These are phyloP conservation scores for Tubosaeta sp. DNA, from an alignment of 768 basidiomycete genomes.

Conservation along the genomic window DNA sequence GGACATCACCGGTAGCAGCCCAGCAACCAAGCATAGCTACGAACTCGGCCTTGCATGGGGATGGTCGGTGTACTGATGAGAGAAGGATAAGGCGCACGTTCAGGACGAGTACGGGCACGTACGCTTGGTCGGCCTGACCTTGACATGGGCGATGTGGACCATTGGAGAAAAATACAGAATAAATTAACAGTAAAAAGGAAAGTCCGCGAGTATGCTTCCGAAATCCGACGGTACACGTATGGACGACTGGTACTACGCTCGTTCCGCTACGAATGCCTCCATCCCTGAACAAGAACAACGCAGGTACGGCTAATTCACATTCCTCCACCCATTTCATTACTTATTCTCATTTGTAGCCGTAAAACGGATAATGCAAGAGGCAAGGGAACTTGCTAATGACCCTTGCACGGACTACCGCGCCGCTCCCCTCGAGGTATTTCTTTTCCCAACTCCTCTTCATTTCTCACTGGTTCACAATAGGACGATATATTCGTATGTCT, in stretches of 20 bases:
- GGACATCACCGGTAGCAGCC: conserved; percentile 68
- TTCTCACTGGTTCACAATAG: conserved; percentile 33
- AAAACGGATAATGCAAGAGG: conserved; percentile 97
- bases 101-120: background rate
- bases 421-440: conserved; percentile 66
- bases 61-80: conserved; percentile 8
- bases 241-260: background rate
- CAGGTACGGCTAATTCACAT: conserved; percentile 46
- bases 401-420: conserved; percentile 85
- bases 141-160: conserved; percentile 76
- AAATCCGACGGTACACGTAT: background rate
- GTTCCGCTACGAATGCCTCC: conserved; percentile 14
- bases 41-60: conserved; percentile 45
- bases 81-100: background rate
- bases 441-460: background rate
- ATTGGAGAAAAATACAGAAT: conserved; percentile 17
- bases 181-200: background rate
- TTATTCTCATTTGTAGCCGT: conserved; percentile 52
- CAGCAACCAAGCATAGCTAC: conserved; percentile 82
- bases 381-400: conserved; percentile 81
- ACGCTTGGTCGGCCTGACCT: conserved; percentile 77
- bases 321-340: background rate
- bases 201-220: conserved; percentile 9
- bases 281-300: conserved; percentile 84
- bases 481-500: conserved; percentile 82